These are phyloP conservation scores for Saprolegnia parasitica DNA, from an alignment of 352 stramenopile genomes.

Conservation along the genomic window DNA sequence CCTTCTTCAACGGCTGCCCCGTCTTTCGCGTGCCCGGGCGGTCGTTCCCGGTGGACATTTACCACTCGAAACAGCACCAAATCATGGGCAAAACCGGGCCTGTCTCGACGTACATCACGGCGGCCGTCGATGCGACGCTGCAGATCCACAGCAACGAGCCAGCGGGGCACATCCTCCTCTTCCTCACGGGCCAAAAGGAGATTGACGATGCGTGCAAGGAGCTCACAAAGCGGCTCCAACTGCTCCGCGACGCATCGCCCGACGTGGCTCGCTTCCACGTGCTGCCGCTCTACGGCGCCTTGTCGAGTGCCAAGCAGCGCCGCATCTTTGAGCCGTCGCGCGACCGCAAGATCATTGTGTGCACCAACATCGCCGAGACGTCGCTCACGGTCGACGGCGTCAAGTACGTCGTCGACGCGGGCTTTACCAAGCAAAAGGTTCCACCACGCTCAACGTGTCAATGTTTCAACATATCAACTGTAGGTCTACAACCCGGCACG, in stretches of 20 bases:
- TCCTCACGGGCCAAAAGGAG: slow-evolving; percentile 92
- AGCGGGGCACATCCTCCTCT: slow-evolving; percentile 91
- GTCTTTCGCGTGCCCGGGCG: slow-evolving; percentile 88
- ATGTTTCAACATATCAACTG: background rate
- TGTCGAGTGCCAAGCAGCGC: slow-evolving; percentile 89
- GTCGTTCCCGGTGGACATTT: slow-evolving; percentile 91
- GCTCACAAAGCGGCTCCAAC: slow-evolving; percentile 48
- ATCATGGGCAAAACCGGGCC: slow-evolving; percentile 67
- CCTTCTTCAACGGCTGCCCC: slow-evolving; percentile 84
- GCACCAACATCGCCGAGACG: slow-evolving; percentile 94
- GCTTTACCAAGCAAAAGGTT: slow-evolving; percentile 91
- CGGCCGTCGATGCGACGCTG: slow-evolving; percentile 70
- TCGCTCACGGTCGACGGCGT: slow-evolving; percentile 99
- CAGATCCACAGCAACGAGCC: slow-evolving; percentile 65
- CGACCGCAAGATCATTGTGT: slow-evolving; percentile 80
- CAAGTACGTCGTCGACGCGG: slow-evolving; percentile 67
- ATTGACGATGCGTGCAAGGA: slow-evolving; percentile 87
- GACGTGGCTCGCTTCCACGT: slow-evolving; percentile 42
- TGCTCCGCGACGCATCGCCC: slow-evolving; percentile 39
- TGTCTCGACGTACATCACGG: slow-evolving; percentile 55
- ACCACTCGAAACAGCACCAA: slow-evolving; percentile 85
- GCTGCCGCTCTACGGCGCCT: slow-evolving; percentile 93
- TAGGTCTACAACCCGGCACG: slow-evolving; percentile 68
- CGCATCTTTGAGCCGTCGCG: slow-evolving; percentile 88
- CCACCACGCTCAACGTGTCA: background rate